Evolutionary conservation across 371 early-diverging fungal genomes (phyloP).

Genomic region (Choanephora cucurbitarum): DNA sequence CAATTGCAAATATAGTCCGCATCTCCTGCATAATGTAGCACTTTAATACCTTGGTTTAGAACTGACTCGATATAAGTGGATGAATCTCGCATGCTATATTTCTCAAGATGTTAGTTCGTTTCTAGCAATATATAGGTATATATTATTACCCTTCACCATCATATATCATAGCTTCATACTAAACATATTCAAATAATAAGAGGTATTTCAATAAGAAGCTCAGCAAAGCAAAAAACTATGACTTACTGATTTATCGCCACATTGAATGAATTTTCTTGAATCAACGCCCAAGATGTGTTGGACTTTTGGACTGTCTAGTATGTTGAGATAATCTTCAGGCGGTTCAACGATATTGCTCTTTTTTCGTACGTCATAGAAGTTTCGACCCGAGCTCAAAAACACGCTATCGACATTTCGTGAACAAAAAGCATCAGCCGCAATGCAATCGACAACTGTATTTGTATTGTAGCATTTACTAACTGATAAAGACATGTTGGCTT

Average conservation of each 20-base stretch:
- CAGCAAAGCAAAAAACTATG: no score
- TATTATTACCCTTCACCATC: constrained; percentile 13
- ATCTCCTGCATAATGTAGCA: constrained; percentile 90
- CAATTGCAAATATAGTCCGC: constrained; percentile 89
- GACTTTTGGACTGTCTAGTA: constrained; percentile 11
- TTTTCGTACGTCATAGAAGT: constrained; percentile 24
- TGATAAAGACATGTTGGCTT: neutral
- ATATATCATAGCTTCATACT: constrained; percentile 11
- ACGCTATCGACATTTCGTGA: constrained; percentile 14
- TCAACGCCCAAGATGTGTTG: constrained; percentile 16
- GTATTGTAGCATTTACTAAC: constrained; percentile 23
- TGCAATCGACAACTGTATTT: constrained; percentile 8
- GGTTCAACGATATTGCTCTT: neutral
- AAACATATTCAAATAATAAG: no score
- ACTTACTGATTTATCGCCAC: constrained; percentile 13
- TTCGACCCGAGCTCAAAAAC: constrained; percentile 12
- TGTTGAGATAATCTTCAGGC: constrained; percentile 14
- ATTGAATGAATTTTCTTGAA: constrained; percentile 3
- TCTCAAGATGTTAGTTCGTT: neutral
- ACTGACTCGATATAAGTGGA: constrained; percentile 56
- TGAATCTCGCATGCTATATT: constrained; percentile 10
- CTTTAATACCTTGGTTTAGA: constrained; percentile 59
- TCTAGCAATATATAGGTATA: neutral
- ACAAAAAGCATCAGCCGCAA: constrained; percentile 20
- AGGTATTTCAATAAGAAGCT: no score